Evolutionary conservation across 2,329 filamentous ascomycete genomes (phyloP).

Genomic region (Hymenoscyphus occultus): DNA sequence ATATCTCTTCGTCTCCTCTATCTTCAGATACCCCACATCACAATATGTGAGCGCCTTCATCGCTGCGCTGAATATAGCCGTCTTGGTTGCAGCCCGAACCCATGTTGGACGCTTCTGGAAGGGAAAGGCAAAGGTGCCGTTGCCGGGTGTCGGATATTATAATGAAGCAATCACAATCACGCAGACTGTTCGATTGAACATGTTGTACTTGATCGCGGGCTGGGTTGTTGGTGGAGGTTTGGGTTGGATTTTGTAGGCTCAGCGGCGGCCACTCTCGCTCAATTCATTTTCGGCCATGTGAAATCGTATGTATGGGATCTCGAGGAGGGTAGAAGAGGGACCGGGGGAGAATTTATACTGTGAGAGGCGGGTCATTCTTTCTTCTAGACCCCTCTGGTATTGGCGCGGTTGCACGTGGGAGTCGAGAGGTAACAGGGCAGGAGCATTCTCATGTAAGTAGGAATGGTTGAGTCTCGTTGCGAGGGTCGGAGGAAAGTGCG

Average conservation of each 20-base stretch:
- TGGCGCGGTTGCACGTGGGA: too few species aligned
- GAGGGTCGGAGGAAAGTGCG: too few species aligned
- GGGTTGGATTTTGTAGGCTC: constrained; percentile 9
- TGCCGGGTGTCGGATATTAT: constrained; percentile 26
- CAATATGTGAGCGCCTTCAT: constrained; percentile 6
- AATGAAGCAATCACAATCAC: constrained; percentile 28
- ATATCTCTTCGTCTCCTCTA: constrained; percentile 8
- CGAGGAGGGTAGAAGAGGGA: too few species aligned
- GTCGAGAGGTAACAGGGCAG: too few species aligned
- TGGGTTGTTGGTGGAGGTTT: constrained; percentile 21
- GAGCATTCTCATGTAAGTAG: too few species aligned
- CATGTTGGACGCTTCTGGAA: constrained; percentile 29
- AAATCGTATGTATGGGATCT: too few species aligned
- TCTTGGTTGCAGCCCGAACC: constrained; percentile 18
- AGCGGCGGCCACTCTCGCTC: too few species aligned
- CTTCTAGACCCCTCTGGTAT: too few species aligned
- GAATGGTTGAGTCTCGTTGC: too few species aligned
- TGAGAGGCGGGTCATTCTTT: too few species aligned
- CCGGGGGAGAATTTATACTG: too few species aligned
- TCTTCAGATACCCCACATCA: constrained; percentile 11
- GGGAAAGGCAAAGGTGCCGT: constrained; percentile 24
- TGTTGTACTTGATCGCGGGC: constrained; percentile 24
- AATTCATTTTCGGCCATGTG: too few species aligned
- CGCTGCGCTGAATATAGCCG: constrained; percentile 21
- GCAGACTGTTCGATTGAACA: constrained; percentile 27